Percentiles rank a stretch among this genome's conserved stretches.
These are phyloP conservation scores for Azolla pinnata DNA, from an alignment of 75 land plant genomes.

Conservation along the genomic window DNA sequence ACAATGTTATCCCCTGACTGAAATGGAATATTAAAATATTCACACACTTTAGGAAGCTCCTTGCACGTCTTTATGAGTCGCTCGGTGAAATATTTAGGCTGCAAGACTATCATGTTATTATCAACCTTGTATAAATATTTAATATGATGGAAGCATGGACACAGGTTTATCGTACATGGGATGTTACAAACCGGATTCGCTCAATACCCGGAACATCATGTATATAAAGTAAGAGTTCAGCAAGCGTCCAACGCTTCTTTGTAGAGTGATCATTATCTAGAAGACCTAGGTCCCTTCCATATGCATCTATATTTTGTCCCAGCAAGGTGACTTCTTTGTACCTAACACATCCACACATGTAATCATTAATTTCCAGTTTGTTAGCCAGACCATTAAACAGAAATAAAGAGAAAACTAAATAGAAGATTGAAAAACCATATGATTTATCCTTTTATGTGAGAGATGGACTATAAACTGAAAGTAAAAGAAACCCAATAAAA, in stretches of 20 bases:
- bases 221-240: conserved; percentile 2
- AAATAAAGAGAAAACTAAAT: too few species aligned
- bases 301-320: conserved; percentile 6
- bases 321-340: conserved; percentile 8
- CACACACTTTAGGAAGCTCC: conserved; percentile 9
- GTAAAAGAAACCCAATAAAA: too few species aligned
- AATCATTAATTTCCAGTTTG: too few species aligned
- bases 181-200: conserved; percentile 7
- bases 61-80: conserved; percentile 2
- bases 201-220: conserved; percentile 11
- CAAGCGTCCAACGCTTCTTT: conserved; percentile 6
- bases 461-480: too few species aligned
- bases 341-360: neutral
- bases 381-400: too few species aligned
- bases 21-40: conserved; percentile 9
- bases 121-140: too few species aligned
- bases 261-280: neutral
- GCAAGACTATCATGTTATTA: neutral
- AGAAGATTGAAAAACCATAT: too few species aligned
- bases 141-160: too few species aligned
- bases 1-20: conserved; percentile 3
- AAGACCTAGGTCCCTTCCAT: conserved; percentile 8
- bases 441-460: too few species aligned
- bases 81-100: conserved; percentile 9
- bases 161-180: conserved; percentile 1